Evolutionary conservation across 768 basidiomycete genomes (phyloP).

Genomic region (Lyophyllum shimeji): DNA sequence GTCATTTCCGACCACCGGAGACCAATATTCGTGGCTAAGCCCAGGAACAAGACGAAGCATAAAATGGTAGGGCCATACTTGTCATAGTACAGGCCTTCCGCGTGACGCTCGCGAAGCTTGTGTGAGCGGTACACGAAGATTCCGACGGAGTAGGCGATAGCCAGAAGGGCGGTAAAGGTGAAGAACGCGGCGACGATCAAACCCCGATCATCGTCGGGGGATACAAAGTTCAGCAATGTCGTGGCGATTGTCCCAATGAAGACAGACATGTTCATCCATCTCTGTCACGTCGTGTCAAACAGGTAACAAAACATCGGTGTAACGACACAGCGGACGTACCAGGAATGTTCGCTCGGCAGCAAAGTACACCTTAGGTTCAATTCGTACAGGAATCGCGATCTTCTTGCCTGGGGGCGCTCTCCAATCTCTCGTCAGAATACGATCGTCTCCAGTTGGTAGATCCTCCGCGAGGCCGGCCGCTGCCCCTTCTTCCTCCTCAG

Average conservation of each 20-base stretch:
- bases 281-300: slow-evolving; percentile 41
- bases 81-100: slow-evolving; percentile 87
- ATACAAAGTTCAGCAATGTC: slow-evolving; percentile 83
- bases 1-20: slow-evolving; percentile 61
- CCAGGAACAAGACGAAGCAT: slow-evolving; percentile 65
- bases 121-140: slow-evolving; percentile 79
- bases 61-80: slow-evolving; percentile 82
- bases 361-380: slow-evolving; percentile 98
- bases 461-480: slow-evolving; percentile 26
- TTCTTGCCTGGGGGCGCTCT: slow-evolving; percentile 82
- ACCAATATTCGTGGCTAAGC: slow-evolving; percentile 74
- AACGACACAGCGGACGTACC: slow-evolving; percentile 45
- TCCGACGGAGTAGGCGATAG: slow-evolving; percentile 83
- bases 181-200: slow-evolving; percentile 88
- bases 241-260: slow-evolving; percentile 90
- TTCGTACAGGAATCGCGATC: slow-evolving; percentile 91
- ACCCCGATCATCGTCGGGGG: slow-evolving; percentile 69
- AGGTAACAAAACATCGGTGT: slow-evolving; percentile 5
- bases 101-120: slow-evolving; percentile 65
- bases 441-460: slow-evolving; percentile 39
- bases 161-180: slow-evolving; percentile 83
- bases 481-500: slow-evolving; percentile 42
- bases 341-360: slow-evolving; percentile 94
- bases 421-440: slow-evolving; percentile 66
- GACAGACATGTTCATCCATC: slow-evolving; percentile 88